Conservation (phyloP, 768 basidiomycete genomes). For the Pholiota microspora region DNA sequence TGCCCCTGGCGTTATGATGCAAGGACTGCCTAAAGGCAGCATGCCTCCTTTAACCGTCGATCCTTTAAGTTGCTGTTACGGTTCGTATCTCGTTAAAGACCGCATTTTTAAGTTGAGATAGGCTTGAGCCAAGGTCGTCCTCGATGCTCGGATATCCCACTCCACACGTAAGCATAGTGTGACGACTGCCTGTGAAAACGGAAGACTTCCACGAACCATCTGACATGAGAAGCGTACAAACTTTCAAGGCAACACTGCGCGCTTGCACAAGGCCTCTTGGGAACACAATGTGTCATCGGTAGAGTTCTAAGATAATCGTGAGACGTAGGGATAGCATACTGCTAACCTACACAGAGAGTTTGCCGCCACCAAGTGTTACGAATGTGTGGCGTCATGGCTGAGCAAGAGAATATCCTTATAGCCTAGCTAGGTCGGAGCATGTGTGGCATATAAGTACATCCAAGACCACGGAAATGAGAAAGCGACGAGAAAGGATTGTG, state of each 20-base stretch:
- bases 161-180: neutral
- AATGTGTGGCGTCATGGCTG: neutral
- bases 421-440: neutral
- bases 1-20: no score
- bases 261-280: neutral
- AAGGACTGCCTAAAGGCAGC: no score
- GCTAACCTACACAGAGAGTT: neutral
- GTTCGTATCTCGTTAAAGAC: no score
- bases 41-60: no score
- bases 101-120: no score
- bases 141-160: neutral
- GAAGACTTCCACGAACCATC: neutral
- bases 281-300: neutral
- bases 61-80: no score
- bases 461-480: neutral
- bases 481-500: neutral
- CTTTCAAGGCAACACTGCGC: neutral
- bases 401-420: neutral
- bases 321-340: neutral
- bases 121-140: no score
- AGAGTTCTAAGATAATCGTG: slow-evolving; percentile 1
- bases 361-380: neutral
- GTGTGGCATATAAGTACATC: neutral
- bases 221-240: slow-evolving; percentile 2
- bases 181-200: neutral